phyloP scores from a whole-genome alignment of 257 asterid genomes.

The Knoxia roxburghii region DNA sequence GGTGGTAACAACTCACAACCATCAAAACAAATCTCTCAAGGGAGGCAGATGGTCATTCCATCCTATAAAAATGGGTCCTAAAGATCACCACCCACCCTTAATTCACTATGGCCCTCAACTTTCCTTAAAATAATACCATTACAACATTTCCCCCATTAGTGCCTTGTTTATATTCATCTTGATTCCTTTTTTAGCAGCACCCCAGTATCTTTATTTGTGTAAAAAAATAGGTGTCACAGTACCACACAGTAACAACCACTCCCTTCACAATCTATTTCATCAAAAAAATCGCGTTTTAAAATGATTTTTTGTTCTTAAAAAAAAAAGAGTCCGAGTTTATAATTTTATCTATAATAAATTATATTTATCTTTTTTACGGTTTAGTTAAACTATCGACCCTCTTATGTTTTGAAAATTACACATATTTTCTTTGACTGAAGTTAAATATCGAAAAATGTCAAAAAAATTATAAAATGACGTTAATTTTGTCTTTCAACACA shows the following conservation, averaged over 20 bases:
- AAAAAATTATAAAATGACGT: too few species aligned
- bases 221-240: background rate
- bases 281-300: too few species aligned
- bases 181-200: background rate
- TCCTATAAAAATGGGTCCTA: slow-evolving; percentile 3
- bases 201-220: background rate
- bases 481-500: too few species aligned
- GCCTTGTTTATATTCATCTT: background rate
- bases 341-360: too few species aligned
- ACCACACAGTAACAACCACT: background rate
- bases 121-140: background rate
- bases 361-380: too few species aligned
- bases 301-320: too few species aligned
- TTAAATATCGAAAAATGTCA: too few species aligned
- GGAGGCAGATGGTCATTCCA: too few species aligned
- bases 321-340: too few species aligned
- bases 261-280: background rate
- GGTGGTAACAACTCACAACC: background rate
- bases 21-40: background rate
- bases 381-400: too few species aligned
- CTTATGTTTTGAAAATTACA: too few species aligned
- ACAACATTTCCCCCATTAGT: background rate
- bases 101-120: background rate
- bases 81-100: background rate
- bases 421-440: too few species aligned